A percentile compares a stretch with the other conserved stretches of the same genome.
phyloP scores from a whole-genome alignment of 2,329 filamentous ascomycete species.

The Tolypocladium inflatum region DNA sequence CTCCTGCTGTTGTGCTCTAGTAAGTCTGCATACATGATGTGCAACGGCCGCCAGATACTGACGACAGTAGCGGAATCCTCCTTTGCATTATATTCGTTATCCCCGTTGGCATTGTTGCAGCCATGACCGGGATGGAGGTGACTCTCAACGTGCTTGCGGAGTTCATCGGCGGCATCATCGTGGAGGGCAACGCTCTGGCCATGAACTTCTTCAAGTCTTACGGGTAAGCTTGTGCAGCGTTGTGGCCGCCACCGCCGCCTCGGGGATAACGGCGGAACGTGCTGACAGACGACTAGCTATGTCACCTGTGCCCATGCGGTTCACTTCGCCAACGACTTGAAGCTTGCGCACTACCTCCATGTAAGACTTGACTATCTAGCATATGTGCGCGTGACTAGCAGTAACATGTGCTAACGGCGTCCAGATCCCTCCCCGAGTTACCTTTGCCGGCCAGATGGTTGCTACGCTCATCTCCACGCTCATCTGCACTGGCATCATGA shows the following conservation, averaged over 20 bases:
- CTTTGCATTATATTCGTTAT: constrained; percentile 32
- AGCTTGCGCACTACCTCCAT: constrained; percentile 36
- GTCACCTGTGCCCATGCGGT: constrained; percentile 25
- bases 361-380: background rate
- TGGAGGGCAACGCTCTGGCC: constrained; percentile 32
- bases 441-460: constrained; percentile 24
- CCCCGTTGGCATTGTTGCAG: constrained; percentile 32
- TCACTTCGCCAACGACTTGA: constrained; percentile 23
- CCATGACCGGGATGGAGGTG: constrained; percentile 31
- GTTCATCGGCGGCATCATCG: constrained; percentile 33
- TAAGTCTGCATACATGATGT: background rate
- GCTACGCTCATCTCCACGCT: constrained; percentile 23
- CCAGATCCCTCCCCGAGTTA: constrained; percentile 23
- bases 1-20: constrained; percentile 31
- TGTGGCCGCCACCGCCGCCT: too few relatives aligned
- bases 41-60: background rate
- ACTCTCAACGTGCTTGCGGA: constrained; percentile 36
- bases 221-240: constrained; percentile 7
- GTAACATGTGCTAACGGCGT: background rate
- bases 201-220: constrained; percentile 38
- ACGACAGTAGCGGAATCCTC: constrained; percentile 18
- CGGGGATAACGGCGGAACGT: background rate
- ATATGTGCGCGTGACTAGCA: background rate
- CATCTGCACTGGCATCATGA: constrained; percentile 23
- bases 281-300: constrained; percentile 10